phyloP scores from a whole-genome alignment of 108 stramenopile genomes.

The Pseudonitzschia delicatissima region DNA sequence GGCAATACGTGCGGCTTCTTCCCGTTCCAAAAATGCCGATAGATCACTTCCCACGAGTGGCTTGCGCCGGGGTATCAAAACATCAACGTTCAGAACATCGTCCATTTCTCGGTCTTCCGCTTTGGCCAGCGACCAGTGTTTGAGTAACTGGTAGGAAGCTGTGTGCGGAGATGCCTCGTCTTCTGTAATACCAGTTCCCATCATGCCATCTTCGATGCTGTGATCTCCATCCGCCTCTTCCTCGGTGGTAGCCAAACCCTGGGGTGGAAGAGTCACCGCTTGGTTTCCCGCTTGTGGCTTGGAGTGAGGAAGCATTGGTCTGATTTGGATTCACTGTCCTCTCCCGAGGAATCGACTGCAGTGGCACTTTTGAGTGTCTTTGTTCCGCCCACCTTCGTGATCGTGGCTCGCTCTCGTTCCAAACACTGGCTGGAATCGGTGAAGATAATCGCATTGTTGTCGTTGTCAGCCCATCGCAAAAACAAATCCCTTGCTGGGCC shows the following conservation, averaged over 20 bases:
- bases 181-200: constrained; percentile 43
- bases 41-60: constrained; percentile 69
- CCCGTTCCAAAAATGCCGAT: constrained; percentile 61
- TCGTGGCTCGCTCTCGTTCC: constrained; percentile 16
- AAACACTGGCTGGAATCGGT: constrained; percentile 74
- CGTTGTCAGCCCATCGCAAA: constrained; percentile 75
- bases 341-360: too few species aligned
- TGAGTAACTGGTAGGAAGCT: constrained; percentile 70
- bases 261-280: too few species aligned
- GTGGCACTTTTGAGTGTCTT: too few species aligned
- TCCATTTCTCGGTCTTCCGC: constrained; percentile 79
- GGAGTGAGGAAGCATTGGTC: too few species aligned
- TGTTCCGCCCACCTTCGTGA: neutral
- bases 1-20: constrained; percentile 54
- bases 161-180: constrained; percentile 50
- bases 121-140: constrained; percentile 79
- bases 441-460: constrained; percentile 73
- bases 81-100: constrained; percentile 73
- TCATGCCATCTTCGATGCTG: constrained; percentile 1
- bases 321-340: too few species aligned
- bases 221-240: constrained; percentile 6
- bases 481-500: constrained; percentile 83
- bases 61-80: constrained; percentile 58
- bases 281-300: too few species aligned
- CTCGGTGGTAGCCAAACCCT: neutral